phyloP scores from a whole-genome alignment of 495 filamentous ascomycete species.

The Cryomyces antarcticus region DNA sequence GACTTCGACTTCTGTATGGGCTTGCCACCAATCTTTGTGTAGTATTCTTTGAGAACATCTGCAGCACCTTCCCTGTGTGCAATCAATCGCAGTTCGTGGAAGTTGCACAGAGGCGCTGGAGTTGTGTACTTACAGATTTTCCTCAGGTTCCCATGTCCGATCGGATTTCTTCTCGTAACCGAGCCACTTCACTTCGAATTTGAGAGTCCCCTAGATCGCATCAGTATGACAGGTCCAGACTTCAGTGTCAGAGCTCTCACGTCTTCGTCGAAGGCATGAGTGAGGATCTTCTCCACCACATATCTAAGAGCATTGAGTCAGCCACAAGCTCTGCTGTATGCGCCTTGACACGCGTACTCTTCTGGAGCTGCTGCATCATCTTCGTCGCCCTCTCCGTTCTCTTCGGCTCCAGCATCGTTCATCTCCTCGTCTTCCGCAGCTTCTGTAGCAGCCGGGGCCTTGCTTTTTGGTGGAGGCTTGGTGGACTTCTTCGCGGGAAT shows the following conservation, averaged over 20 bases:
- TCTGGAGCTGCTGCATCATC: conserved; percentile 24
- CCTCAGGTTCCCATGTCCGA: conserved; percentile 39
- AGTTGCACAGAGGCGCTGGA: not conserved
- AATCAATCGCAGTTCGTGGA: not conserved
- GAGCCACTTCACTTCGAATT: conserved; percentile 41
- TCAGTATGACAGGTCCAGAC: conserved; percentile 2
- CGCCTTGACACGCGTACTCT: conserved; percentile 15
- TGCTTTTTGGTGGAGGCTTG: not conserved
- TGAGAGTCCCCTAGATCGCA: conserved; percentile 19
- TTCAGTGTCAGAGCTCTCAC: conserved; percentile 6
- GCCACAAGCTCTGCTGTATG: conserved; percentile 1
- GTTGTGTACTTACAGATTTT: conserved; percentile 27
- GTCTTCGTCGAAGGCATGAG: conserved; percentile 24
- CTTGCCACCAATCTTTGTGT: conserved; percentile 32
- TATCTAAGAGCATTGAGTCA: conserved; percentile 28
- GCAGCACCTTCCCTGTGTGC: conserved; percentile 22
- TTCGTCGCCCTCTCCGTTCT: conserved; percentile 20
- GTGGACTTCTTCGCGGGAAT: conserved; percentile 5
- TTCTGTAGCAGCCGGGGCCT: conserved; percentile 11
- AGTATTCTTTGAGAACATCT: conserved; percentile 36
- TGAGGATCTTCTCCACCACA: conserved; percentile 36
- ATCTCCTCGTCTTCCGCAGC: conserved; percentile 15
- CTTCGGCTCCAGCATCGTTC: conserved; percentile 17
- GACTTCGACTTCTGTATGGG: conserved; percentile 17
- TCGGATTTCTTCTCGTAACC: conserved; percentile 36